phyloP scores from a whole-genome alignment of 2,329 filamentous ascomycete genomes.

The Stromatinia cepivora region DNA sequence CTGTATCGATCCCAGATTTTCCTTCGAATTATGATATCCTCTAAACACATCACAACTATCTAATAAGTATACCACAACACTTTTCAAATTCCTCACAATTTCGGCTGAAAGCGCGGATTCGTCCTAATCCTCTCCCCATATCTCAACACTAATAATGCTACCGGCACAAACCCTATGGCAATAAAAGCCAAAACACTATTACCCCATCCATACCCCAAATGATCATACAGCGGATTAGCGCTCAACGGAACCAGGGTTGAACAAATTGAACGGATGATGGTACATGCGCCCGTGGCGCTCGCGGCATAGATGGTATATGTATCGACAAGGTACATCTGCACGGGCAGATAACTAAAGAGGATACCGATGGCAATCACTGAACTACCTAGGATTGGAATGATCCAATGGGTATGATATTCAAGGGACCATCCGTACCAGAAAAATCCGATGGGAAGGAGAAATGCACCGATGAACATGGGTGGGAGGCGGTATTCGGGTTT shows the following conservation, averaged over 20 bases:
- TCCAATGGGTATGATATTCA: slow-evolving; percentile 55
- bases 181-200: slow-evolving; percentile 14
- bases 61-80: not conserved
- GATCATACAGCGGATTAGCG: not conserved
- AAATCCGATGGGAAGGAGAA: slow-evolving; percentile 52
- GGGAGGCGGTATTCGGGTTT: slow-evolving; percentile 44
- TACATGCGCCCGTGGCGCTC: slow-evolving; percentile 8
- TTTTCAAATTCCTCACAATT: not conserved
- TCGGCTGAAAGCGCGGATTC: slow-evolving; percentile 9
- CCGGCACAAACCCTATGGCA: slow-evolving; percentile 6
- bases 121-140: slow-evolving; percentile 16
- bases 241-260: not conserved
- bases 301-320: slow-evolving; percentile 38
- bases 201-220: slow-evolving; percentile 9
- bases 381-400: slow-evolving; percentile 54
- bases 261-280: not conserved
- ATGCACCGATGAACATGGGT: slow-evolving; percentile 51
- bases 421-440: slow-evolving; percentile 62
- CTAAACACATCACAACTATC: not conserved
- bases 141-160: slow-evolving; percentile 8
- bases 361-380: slow-evolving; percentile 51
- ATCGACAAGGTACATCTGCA: slow-evolving; percentile 52
- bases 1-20: not conserved
- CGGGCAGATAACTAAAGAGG: slow-evolving; percentile 41
- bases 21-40: not conserved